Evolutionary conservation across 2,329 filamentous ascomycete genomes (phyloP).

Genomic region (Cladosporium sp.): DNA sequence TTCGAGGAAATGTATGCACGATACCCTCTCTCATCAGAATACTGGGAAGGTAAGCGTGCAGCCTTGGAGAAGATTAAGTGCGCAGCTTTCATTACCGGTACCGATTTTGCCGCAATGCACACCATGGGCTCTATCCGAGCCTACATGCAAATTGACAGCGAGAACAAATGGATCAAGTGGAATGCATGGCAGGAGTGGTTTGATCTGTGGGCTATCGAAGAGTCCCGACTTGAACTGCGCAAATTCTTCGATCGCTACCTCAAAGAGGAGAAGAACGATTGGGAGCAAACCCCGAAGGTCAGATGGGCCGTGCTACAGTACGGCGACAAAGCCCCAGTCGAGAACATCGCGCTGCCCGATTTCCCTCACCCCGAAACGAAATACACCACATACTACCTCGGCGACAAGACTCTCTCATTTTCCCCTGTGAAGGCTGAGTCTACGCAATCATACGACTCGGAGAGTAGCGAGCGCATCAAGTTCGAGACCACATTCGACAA

Average conservation of each 20-base stretch:
- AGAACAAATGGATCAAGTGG: constrained; percentile 47
- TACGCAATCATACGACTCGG: constrained; percentile 21
- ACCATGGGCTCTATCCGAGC: constrained; percentile 28
- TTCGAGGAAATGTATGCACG: constrained; percentile 21
- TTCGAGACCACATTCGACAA: constrained; percentile 46
- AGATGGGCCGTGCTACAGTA: constrained; percentile 44
- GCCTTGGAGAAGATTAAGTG: constrained; percentile 20
- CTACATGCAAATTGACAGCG: constrained; percentile 39
- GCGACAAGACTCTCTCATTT: neutral
- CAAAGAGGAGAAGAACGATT: constrained; percentile 45
- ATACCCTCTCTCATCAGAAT: constrained; percentile 17
- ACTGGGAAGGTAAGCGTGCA: constrained; percentile 22
- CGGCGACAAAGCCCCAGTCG: constrained; percentile 32
- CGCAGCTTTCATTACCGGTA: constrained; percentile 21
- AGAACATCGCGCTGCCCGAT: constrained; percentile 10
- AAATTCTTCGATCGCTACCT: constrained; percentile 42
- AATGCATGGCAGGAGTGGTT: constrained; percentile 47
- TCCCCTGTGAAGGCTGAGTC: neutral
- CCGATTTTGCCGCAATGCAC: constrained; percentile 19
- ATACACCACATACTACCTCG: constrained; percentile 13
- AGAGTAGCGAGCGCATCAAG: constrained; percentile 6
- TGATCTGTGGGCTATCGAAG: constrained; percentile 39
- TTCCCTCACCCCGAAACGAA: constrained; percentile 18
- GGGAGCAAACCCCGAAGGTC: constrained; percentile 48
- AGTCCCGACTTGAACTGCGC: constrained; percentile 41